Percentiles rank a stretch among this genome's conserved stretches.
These are phyloP conservation scores for Hyaloperonospora brassicae DNA, from an alignment of 352 stramenopile genomes.

Conservation along the genomic window DNA sequence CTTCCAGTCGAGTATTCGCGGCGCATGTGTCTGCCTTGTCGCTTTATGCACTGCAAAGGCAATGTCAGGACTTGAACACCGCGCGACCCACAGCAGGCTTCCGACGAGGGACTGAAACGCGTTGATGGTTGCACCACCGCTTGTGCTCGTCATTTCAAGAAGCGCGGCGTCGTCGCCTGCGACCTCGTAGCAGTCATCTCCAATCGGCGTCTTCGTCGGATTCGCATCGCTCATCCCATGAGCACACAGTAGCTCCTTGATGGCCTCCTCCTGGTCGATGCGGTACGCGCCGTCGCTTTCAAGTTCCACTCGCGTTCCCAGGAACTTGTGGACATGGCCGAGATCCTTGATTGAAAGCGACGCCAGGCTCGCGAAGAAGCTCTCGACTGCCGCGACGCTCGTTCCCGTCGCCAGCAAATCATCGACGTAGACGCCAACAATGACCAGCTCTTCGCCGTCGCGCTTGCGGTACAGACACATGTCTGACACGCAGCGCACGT, in stretches of 20 bases:
- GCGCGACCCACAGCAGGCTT: background rate
- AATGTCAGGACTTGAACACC: background rate
- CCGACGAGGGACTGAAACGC: background rate
- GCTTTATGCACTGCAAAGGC: background rate
- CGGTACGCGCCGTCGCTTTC: background rate
- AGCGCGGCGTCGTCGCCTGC: too few relatives aligned
- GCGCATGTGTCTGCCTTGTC: background rate
- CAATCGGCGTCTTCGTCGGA: background rate
- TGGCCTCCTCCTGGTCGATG: background rate
- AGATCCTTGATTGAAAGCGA: background rate
- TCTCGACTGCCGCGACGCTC: too few relatives aligned
- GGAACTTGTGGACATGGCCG: background rate
- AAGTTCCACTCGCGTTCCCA: background rate
- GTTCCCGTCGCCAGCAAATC: too few relatives aligned
- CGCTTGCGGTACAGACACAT: background rate
- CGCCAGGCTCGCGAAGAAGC: too few relatives aligned
- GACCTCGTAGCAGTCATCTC: too few relatives aligned
- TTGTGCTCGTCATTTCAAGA: too few relatives aligned
- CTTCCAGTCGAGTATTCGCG: background rate
- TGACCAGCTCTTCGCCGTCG: background rate
- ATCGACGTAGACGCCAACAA: background rate
- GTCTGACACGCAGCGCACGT: background rate
- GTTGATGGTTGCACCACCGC: too few relatives aligned
- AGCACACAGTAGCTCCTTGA: background rate
- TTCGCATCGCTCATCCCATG: background rate